Conservation (phyloP, 176 grass and related monocot species). For the Musa itinerans region DNA sequence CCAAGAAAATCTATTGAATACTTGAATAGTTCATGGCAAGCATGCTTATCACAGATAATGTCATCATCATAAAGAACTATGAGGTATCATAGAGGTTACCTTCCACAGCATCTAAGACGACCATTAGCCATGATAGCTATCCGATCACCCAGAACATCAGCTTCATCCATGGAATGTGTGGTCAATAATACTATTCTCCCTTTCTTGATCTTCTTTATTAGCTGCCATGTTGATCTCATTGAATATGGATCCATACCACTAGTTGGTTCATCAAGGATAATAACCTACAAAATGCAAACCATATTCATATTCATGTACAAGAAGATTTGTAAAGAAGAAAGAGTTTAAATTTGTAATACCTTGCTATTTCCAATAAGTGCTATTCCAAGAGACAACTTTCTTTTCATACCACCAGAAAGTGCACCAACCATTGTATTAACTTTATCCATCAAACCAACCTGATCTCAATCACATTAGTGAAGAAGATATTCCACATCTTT, state of each 20-base stretch:
- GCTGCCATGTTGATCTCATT: conserved; percentile 44
- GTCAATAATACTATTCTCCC: conserved; percentile 44
- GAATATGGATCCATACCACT: conserved; percentile 57
- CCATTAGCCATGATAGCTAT: conserved; percentile 53
- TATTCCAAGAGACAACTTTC: conserved; percentile 46
- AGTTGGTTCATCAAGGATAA: conserved; percentile 50
- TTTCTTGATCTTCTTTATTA: conserved; percentile 47
- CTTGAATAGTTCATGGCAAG: not conserved
- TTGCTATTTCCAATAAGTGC: conserved; percentile 52
- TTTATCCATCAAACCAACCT: conserved; percentile 48
- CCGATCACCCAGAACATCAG: conserved; percentile 44
- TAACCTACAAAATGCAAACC: conserved; percentile 16
- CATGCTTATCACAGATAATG: not conserved
- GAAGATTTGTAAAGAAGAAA: not conserved
- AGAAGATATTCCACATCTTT: not conserved
- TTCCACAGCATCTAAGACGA: conserved; percentile 41
- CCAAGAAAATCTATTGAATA: not conserved
- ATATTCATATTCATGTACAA: conserved; percentile 6
- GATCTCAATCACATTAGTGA: not conserved
- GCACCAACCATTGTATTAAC: conserved; percentile 27
- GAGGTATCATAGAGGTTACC: conserved; percentile 13
- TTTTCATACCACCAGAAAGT: conserved; percentile 52
- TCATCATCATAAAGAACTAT: not conserved
- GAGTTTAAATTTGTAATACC: conserved; percentile 18
- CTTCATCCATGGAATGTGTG: conserved; percentile 49